These are phyloP conservation scores for Neurospora discreta DNA, from an alignment of 495 filamentous ascomycete genomes.

Conservation along the genomic window DNA sequence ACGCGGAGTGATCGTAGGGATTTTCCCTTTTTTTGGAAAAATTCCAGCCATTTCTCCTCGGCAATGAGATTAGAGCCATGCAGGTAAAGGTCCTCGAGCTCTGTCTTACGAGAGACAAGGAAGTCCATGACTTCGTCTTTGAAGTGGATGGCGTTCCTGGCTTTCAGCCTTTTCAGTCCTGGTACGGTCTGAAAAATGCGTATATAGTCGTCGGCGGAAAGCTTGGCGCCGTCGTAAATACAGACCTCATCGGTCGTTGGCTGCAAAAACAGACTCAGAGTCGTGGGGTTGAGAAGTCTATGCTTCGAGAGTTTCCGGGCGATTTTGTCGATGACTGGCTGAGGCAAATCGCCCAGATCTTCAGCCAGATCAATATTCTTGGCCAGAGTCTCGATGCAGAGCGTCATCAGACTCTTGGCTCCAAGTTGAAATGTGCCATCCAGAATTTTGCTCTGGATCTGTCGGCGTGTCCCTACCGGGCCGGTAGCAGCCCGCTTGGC, in stretches of 20 bases:
- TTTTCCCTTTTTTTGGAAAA: slow-evolving; percentile 50
- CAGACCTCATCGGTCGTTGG: slow-evolving; percentile 52
- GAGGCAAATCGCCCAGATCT: slow-evolving; percentile 70
- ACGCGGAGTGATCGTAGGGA: slow-evolving; percentile 57
- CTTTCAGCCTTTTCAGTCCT: slow-evolving; percentile 51
- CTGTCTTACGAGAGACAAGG: slow-evolving; percentile 54
- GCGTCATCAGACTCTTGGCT: slow-evolving; percentile 59
- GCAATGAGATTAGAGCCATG: slow-evolving; percentile 71
- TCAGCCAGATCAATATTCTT: slow-evolving; percentile 73
- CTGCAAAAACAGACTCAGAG: slow-evolving; percentile 67
- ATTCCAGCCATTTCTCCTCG: slow-evolving; percentile 55
- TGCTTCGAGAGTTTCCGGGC: slow-evolving; percentile 73
- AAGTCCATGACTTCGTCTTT: slow-evolving; percentile 74
- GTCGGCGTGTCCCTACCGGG: slow-evolving; percentile 45
- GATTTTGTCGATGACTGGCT: slow-evolving; percentile 55
- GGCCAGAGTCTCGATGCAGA: slow-evolving; percentile 78
- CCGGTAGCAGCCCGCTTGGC: slow-evolving; percentile 27
- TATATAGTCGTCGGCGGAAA: slow-evolving; percentile 63
- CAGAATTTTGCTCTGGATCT: slow-evolving; percentile 65
- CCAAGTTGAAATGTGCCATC: slow-evolving; percentile 62
- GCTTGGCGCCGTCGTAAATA: slow-evolving; percentile 70
- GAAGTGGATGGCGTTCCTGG: slow-evolving; percentile 76
- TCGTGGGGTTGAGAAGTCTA: slow-evolving; percentile 57
- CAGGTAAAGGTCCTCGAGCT: slow-evolving; percentile 52
- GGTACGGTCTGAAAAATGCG: slow-evolving; percentile 71